phyloP scores from a whole-genome alignment of 1,284 basidiomycete genomes.

The Thecaphora thlaspeos region DNA sequence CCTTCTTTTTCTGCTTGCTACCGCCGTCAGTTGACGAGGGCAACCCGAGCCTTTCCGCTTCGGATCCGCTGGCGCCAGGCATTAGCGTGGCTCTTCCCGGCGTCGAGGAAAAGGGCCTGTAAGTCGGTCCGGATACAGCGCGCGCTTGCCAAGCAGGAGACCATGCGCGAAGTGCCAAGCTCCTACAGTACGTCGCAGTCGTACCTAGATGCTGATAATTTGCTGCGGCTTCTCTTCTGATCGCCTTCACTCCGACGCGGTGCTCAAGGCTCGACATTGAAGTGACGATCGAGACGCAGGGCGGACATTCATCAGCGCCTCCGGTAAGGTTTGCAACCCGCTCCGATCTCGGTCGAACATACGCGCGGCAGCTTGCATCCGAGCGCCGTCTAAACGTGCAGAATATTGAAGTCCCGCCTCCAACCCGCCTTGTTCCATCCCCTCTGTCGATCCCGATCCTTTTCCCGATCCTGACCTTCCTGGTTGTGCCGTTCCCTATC shows the following conservation, averaged over 20 bases:
- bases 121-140: too few relatives aligned
- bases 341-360: too few relatives aligned
- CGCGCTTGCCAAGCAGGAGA: too few relatives aligned
- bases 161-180: too few relatives aligned
- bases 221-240: too few relatives aligned
- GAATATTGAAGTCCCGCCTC: slow-evolving; percentile 44
- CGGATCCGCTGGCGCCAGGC: slow-evolving; percentile 26
- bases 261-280: slow-evolving; percentile 47
- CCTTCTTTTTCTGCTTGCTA: too few relatives aligned
- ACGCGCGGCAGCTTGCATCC: slow-evolving; percentile 60
- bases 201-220: too few relatives aligned
- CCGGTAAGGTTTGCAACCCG: slow-evolving; percentile 60
- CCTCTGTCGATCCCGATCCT: too few relatives aligned
- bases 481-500: too few relatives aligned
- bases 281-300: slow-evolving; percentile 59
- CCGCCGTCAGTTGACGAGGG: slow-evolving; percentile 43
- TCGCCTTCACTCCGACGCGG: too few relatives aligned
- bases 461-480: too few relatives aligned
- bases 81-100: slow-evolving; percentile 59
- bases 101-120: slow-evolving; percentile 68
- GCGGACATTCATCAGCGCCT: slow-evolving; percentile 71
- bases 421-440: not conserved
- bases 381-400: slow-evolving; percentile 59
- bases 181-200: too few relatives aligned
- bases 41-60: slow-evolving; percentile 25